These are phyloP conservation scores for Colletotrichum lupini DNA, from an alignment of 2,329 filamentous ascomycete genomes.

Conservation along the genomic window DNA sequence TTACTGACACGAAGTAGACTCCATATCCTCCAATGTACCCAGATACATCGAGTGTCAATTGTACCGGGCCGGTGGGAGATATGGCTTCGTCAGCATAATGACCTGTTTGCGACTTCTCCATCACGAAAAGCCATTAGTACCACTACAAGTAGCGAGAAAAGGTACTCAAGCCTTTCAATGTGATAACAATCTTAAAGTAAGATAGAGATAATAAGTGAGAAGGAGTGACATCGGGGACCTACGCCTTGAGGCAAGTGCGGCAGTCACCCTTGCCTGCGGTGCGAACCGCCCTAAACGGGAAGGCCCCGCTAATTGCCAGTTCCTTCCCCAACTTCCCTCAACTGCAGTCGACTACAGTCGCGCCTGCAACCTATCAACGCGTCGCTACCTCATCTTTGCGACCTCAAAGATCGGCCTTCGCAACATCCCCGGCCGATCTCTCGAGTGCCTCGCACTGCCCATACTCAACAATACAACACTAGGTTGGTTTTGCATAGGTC, in stretches of 20 bases:
- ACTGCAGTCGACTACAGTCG: not conserved
- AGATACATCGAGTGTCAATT: no score
- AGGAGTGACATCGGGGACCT: not conserved
- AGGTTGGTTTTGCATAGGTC: not conserved
- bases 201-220: not conserved
- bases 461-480: not conserved
- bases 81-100: not conserved
- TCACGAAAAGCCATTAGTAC: not conserved
- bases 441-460: not conserved
- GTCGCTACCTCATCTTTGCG: slow-evolving; percentile 3
- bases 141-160: no score
- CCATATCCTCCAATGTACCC: not conserved
- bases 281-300: not conserved
- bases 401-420: not conserved
- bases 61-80: not conserved
- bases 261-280: not conserved
- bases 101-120: not conserved
- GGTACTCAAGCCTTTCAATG: no score
- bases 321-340: not conserved
- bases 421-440: not conserved
- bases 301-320: slow-evolving; percentile 20
- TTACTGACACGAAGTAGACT: not conserved
- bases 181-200: no score
- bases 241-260: not conserved
- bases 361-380: slow-evolving; percentile 19